phyloP scores from a whole-genome alignment of 1,284 basidiomycete genomes.

The Microbotryum silenes-acaulis region DNA sequence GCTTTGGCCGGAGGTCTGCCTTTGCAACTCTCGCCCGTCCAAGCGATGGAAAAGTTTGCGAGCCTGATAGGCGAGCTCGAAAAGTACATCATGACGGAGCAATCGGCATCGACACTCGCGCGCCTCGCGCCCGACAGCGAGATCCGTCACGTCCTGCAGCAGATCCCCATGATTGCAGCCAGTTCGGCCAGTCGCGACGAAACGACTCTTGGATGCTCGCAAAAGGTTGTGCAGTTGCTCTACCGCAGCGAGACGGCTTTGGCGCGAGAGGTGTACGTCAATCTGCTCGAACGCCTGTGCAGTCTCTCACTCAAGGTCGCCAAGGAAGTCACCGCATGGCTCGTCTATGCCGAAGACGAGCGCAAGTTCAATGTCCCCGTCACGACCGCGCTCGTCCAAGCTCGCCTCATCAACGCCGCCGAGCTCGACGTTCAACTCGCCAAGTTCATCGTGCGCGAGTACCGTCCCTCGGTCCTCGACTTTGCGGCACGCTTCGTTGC shows the following conservation, averaged over 20 bases:
- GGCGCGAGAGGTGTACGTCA: conserved; percentile 83
- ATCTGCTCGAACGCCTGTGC: conserved; percentile 81
- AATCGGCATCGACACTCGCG: conserved; percentile 49
- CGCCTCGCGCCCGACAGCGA: conserved; percentile 74
- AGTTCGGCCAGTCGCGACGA: conserved; percentile 72
- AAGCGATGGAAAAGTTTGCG: conserved; percentile 42
- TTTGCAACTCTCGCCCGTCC: conserved; percentile 24
- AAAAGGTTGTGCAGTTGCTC: conserved; percentile 80
- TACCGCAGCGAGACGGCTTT: conserved; percentile 77
- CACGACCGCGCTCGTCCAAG: conserved; percentile 77
- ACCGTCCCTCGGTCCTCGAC: conserved; percentile 66
- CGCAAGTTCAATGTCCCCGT: conserved; percentile 95
- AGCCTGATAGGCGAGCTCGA: conserved; percentile 70
- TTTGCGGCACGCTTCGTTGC: conserved; percentile 78
- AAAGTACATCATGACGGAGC: conserved; percentile 56
- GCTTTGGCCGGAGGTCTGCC: conserved; percentile 13
- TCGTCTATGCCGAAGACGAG: conserved; percentile 95
- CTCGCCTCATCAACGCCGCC: conserved; percentile 66
- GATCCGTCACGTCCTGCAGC: conserved; percentile 70
- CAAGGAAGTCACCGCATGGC: conserved; percentile 94
- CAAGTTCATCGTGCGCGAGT: conserved; percentile 68
- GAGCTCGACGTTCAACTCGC: conserved; percentile 88
- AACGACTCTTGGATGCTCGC: conserved; percentile 84
- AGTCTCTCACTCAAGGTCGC: conserved; percentile 83
- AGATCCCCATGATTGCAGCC: conserved; percentile 68